Base-by-base conservation (phyloP, 495 filamentous ascomycete genomes). In the Penicillium parvum region DNA sequence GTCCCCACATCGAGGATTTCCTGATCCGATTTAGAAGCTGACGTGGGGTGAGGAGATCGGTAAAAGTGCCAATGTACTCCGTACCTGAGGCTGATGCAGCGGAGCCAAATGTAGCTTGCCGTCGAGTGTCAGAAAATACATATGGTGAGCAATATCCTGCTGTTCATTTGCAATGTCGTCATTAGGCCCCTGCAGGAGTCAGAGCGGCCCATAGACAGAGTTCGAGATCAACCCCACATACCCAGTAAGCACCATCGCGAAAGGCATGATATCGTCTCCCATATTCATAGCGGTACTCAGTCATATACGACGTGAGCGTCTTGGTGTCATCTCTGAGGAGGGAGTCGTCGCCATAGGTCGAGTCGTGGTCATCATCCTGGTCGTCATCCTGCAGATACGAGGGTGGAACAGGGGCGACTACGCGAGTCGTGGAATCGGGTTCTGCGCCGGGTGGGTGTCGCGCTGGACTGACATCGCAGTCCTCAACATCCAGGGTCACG, bases 211-310 rank as follows among this genome's bases (percentile, higher is more conserved):
- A 11, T 14, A 11, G 26, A 28, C 23, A 14, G 16, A 10, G 8
- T 7, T 18, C 18, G 25, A 27, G 8, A 14, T 11, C n/a, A 18
- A 21, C 27, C 21, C 15, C 21, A 49, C 43, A 25, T 49, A 55
- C 51, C 57, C 55, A 61, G 43, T 83, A 85, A 21, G 66, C 61
- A 19, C 82, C 82, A 51, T 82, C 76, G 37, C 78, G 64, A 49
- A 80, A 84, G 39, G 68, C 66, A 50, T 84, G 80, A 52, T 85
- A 85, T 26, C 81, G 69, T 23, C 81, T 62, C n/a, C 82, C 82
- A 49, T 83, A 83, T 49, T 86, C 60, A 40, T 67, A 68, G 23
- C 63, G 57, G 43, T 60, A 52, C 36, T 53, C 53, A 25, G 53
- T 54, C 45, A 56, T 60, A 30, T 60, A 51, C 19, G 44, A 47